Base-by-base conservation (phyloP, 78 protist species). In the Pelomyxa schiedti region DNA sequence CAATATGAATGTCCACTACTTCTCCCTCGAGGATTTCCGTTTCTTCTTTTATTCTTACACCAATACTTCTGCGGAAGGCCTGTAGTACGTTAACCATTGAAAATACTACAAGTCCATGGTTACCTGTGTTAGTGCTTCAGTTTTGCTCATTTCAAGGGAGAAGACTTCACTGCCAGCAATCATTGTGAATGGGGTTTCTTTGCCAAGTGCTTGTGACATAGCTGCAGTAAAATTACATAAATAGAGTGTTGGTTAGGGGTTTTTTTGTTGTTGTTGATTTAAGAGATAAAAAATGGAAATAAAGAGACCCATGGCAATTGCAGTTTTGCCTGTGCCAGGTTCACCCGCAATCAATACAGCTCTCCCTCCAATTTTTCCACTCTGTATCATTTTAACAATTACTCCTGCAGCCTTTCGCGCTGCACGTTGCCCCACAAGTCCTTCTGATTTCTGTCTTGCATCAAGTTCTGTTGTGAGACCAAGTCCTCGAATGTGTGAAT, bases 281-380 rank as follows among this genome's bases (percentile, higher is more conserved):
- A n/a, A n/a, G n/a, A n/a, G n/a, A n/a, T n/a, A n/a, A n/a, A n/a
- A n/a, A n/a, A n/a, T n/a, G n/a, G n/a, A n/a, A n/a, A n/a, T n/a
- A n/a, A n/a, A n/a, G n/a, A n/a, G 32, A 66, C 96, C 98, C 99
- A 97, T 94, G 28, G 97, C 99, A 29, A 97, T 91, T 3, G 98
- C 98, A 0, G 99, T 97, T 80, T 97, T 97, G 32, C 99, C 99
- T 4, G 98, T 92, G 38, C 97, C 98, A 0, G 99, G 99, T 38
- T 86, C 92, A 16, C 99, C 99, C 16, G 98, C 98, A 38, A 97
- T 72, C 8, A 97, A 82, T 8, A 97, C 76, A 0, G 95, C 97
- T 9, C 99, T 86, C 26, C 99, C 99, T 3, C 98, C 96, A 38
- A 97, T 89, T 52, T 90, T 83, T 22, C 98, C 99, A 0, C 93